Percentiles rank a stretch among this genome's conserved stretches.
These are phyloP conservation scores for Umbelopsis ramanniana DNA, from an alignment of 192 early-diverging fungal genomes.

Conservation along the genomic window DNA sequence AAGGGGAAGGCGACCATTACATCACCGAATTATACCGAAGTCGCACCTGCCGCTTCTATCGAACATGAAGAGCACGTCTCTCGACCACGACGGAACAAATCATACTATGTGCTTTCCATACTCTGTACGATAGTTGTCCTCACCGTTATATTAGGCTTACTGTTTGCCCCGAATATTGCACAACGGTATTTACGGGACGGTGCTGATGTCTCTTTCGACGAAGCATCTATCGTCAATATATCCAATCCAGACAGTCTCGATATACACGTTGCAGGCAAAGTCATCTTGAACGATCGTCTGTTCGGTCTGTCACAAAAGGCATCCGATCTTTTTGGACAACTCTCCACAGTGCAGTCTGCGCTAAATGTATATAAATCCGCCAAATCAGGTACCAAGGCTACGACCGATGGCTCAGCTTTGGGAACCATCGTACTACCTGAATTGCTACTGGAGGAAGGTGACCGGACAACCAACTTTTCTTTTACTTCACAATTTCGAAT, in stretches of 20 bases:
- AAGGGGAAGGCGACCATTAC: conserved; percentile 10
- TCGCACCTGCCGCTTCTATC: neutral
- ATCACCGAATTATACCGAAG: neutral
- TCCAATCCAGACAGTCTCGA: neutral
- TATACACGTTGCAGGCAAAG: conserved; percentile 11
- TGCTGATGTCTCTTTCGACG: conserved; percentile 5
- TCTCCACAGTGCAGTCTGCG: neutral
- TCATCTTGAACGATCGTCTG: neutral
- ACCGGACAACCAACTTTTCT: neutral
- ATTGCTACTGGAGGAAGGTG: neutral
- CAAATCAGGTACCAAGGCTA: neutral
- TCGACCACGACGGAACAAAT: conserved; percentile 4
- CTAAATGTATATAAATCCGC: neutral
- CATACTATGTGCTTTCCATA: neutral
- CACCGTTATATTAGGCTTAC: neutral
- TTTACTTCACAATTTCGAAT: neutral
- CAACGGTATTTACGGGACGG: conserved; percentile 16
- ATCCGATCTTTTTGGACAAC: neutral
- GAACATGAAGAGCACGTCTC: neutral
- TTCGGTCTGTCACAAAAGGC: conserved; percentile 4
- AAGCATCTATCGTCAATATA: conserved; percentile 11
- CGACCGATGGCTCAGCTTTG: neutral
- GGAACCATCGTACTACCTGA: neutral
- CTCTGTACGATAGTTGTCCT: neutral
- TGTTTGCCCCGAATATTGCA: conserved; percentile 18